phyloP scores from a whole-genome alignment of 768 basidiomycete species.

The Sporobolomyces phaffii region DNA sequence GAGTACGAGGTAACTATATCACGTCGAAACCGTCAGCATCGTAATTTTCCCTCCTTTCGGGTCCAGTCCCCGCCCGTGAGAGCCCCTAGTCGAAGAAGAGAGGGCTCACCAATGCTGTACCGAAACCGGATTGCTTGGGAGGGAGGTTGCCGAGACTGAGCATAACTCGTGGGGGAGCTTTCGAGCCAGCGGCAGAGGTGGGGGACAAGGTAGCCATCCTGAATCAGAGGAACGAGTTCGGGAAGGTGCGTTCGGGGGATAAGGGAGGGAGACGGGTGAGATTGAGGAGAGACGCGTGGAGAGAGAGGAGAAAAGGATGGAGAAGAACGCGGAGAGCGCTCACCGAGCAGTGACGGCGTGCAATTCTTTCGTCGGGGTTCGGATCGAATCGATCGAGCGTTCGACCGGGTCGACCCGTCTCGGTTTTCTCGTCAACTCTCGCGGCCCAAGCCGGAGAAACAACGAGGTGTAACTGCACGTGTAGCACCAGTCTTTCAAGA shows the following conservation, averaged over 20 bases:
- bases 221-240: background rate
- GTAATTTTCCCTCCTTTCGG: background rate
- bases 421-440: background rate
- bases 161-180: slow-evolving; percentile 7
- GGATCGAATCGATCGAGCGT: background rate
- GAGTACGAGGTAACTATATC: slow-evolving; percentile 35
- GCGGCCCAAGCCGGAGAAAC: background rate
- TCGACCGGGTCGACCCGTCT: too few species aligned
- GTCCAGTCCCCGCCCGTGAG: too few species aligned
- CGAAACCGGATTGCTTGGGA: slow-evolving; percentile 47
- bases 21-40: background rate
- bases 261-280: background rate
- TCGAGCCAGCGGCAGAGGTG: slow-evolving; percentile 14
- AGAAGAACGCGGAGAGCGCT: background rate
- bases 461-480: background rate
- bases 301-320: background rate
- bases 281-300: background rate
- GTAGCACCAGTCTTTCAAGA: background rate
- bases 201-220: slow-evolving; percentile 1
- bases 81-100: background rate
- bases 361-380: too few species aligned
- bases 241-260: background rate
- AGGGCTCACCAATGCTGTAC: background rate
- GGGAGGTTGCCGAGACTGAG: slow-evolving; percentile 49
- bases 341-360: background rate